Base-by-base conservation (phyloP, 768 basidiomycete species). In the Hygrophorus pudorinus region DNA sequence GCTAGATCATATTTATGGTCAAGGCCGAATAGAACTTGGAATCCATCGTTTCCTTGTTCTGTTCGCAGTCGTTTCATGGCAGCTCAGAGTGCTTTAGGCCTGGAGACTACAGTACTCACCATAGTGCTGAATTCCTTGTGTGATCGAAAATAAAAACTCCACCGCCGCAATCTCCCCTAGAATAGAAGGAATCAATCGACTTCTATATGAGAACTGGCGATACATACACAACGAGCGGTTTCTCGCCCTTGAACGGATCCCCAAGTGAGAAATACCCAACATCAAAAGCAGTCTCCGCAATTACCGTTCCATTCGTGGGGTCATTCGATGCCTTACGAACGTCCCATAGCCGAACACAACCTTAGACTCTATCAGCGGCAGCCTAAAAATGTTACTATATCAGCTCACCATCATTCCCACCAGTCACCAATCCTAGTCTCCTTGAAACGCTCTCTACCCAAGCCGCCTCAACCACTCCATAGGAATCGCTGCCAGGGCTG, bases 341-440 rank as follows among this genome's bases (percentile, higher is more conserved):
- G 53, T 84, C 72, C 82, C 82, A 86, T 29, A 82, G 51, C 20
- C 81, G 68, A 8, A 86, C 71, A 53, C 79, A 81, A n/a, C 82
- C 82, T 84, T 53, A 35, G 33, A 21, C 21, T 49, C 29, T 57
- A 38, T 16, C 14, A 12, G 38, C 36, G 10, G 20, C 28, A 29
- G 36, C 20, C 45, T 34, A 33, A 30, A 43, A 24, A 37, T 34
- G 27, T 17, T 18, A 4, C 33, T 31, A 30, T 11, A 12, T 34
- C 13, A 35, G 37, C 71, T 45, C 49, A 81, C 82, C 81, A 54
- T 85, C 82, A 29, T 71, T 65, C 0, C 82, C 81, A 3, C 76
- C 80, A 7, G 74, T 80, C 14, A 79, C 56, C 14, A 84, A 65
- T 3, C 76, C 73, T n/a, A 67, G 49, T 11, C 52, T 40, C 6